phyloP scores from a whole-genome alignment of 495 filamentous ascomycete species.

The Lasiosphaeris hirsuta region DNA sequence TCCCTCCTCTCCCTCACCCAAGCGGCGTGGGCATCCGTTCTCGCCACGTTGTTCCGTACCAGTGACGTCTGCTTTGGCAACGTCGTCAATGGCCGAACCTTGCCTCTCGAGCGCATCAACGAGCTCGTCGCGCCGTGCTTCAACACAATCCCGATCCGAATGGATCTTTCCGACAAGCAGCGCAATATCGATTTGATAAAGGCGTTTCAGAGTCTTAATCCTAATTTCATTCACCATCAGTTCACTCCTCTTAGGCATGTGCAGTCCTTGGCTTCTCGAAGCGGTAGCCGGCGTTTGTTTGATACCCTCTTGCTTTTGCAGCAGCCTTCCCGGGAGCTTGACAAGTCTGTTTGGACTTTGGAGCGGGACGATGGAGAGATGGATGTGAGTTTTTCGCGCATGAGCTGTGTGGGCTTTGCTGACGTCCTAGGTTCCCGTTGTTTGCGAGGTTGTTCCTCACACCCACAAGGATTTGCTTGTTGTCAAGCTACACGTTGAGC shows the following conservation, averaged over 20 bases:
- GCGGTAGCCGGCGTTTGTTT: conserved; percentile 51
- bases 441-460: conserved; percentile 62
- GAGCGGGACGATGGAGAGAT: conserved; percentile 67
- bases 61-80: conserved; percentile 79
- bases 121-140: conserved; percentile 80
- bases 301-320: conserved; percentile 77
- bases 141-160: conserved; percentile 78
- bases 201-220: conserved; percentile 54
- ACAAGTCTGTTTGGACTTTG: conserved; percentile 61
- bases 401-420: conserved; percentile 6
- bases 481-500: conserved; percentile 26
- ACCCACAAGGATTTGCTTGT: conserved; percentile 14
- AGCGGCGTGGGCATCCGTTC: conserved; percentile 60
- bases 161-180: conserved; percentile 43
- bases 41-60: conserved; percentile 50
- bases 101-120: conserved; percentile 61
- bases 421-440: conserved; percentile 52
- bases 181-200: conserved; percentile 52
- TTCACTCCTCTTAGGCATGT: conserved; percentile 65
- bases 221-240: conserved; percentile 58
- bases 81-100: conserved; percentile 68
- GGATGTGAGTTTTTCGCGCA: conserved; percentile 52
- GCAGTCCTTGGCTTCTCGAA: conserved; percentile 40
- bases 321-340: conserved; percentile 46
- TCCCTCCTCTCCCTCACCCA: conserved; percentile 65